Evolutionary conservation across 768 basidiomycete genomes (phyloP).

Genomic region (Trametes meyenii): DNA sequence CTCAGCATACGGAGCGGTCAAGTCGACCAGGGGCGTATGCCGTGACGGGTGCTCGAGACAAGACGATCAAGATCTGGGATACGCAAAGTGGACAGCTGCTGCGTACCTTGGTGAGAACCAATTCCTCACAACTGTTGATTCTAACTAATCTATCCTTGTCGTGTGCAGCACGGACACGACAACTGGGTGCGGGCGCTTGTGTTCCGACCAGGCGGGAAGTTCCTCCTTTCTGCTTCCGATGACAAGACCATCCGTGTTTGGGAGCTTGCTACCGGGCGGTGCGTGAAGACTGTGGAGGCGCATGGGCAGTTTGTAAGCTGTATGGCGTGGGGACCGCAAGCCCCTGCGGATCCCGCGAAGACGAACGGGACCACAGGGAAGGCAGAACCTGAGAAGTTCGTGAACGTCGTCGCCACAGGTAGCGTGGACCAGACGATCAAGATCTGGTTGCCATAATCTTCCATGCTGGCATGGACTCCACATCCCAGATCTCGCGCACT

Average conservation of each 20-base stretch:
- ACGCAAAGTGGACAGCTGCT: constrained; percentile 77
- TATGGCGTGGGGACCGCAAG: constrained; percentile 25
- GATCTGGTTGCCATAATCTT: constrained; percentile 29
- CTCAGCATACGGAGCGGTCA: constrained; percentile 51
- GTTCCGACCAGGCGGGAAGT: constrained; percentile 61
- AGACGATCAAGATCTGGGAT: constrained; percentile 92
- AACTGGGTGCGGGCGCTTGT: constrained; percentile 61
- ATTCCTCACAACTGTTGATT: not conserved
- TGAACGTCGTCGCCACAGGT: constrained; percentile 36
- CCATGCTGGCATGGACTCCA: constrained; percentile 46
- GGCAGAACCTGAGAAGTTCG: constrained; percentile 54
- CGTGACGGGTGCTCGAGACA: constrained; percentile 80
- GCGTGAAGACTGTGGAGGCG: constrained; percentile 73
- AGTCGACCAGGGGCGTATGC: constrained; percentile 50
- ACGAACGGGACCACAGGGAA: constrained; percentile 44
- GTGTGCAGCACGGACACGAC: constrained; percentile 45
- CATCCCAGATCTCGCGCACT: constrained; percentile 53
- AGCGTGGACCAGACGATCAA: constrained; percentile 30
- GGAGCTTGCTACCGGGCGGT: constrained; percentile 58
- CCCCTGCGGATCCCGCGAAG: constrained; percentile 14
- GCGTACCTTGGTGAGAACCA: constrained; percentile 44
- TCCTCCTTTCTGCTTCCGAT: constrained; percentile 58
- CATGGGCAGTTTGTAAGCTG: constrained; percentile 27
- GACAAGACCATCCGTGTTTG: constrained; percentile 62
- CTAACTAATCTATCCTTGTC: constrained; percentile 31